Evolutionary conservation across 1,139 yeast species (phyloP).

Genomic region (Candida albicans): DNA sequence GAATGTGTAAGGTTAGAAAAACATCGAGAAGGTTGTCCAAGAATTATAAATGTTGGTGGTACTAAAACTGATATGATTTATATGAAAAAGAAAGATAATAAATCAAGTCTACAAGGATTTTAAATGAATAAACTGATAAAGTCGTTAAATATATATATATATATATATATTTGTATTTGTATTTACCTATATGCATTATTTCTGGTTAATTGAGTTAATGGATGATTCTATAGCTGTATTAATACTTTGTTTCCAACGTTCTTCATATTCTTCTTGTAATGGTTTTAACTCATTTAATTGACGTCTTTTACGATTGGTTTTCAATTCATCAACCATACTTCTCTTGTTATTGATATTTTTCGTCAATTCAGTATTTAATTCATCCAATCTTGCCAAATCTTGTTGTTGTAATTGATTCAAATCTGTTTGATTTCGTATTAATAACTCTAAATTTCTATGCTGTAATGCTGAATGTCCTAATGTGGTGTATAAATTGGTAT

Average conservation of each 20-base stretch:
- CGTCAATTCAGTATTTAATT: conserved; percentile 11
- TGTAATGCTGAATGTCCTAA: conserved; percentile 33
- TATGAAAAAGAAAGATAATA: conserved; percentile 38
- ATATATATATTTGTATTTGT: too few relatives aligned
- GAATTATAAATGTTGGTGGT: conserved; percentile 77
- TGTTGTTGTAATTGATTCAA: conserved; percentile 20
- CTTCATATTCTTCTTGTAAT: conserved; percentile 33
- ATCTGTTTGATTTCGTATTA: conserved; percentile 22
- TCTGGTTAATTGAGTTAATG: conserved; percentile 12
- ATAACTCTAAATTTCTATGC: conserved; percentile 27
- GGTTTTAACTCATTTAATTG: conserved; percentile 38
- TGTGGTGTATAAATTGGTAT: conserved; percentile 30
- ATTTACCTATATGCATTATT: not conserved
- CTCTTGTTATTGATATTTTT: conserved; percentile 27
- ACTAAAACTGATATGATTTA: conserved; percentile 67
- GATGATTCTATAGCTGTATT: conserved; percentile 37
- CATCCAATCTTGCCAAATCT: conserved; percentile 19
- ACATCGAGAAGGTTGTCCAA: conserved; percentile 93
- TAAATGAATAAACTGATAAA: not conserved
- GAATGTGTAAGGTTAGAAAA: conserved; percentile 82
- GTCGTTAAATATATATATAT: not conserved
- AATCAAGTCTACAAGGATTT: conserved; percentile 4
- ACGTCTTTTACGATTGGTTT: conserved; percentile 29
- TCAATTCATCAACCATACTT: conserved; percentile 29
- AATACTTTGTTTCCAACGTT: conserved; percentile 43